These are phyloP conservation scores for Pythium phragmiticola DNA, from an alignment of 352 stramenopile genomes.

Conservation along the genomic window DNA sequence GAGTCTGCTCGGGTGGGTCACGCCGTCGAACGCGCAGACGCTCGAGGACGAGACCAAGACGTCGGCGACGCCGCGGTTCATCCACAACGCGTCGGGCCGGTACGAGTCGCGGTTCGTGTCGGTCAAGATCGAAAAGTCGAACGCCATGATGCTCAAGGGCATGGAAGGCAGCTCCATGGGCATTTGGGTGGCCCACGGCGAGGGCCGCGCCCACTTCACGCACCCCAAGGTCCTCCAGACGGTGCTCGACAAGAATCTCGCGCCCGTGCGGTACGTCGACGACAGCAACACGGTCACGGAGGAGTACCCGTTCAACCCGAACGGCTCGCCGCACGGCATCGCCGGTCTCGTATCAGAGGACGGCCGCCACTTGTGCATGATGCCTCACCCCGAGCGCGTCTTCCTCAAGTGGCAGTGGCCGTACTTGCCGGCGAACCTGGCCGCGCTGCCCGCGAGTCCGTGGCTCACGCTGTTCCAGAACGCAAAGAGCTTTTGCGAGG, in stretches of 20 bases:
- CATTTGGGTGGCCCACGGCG: constrained; percentile 96
- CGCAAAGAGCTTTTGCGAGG: constrained; percentile 95
- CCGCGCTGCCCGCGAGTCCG: constrained; percentile 80
- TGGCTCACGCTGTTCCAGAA: constrained; percentile 99
- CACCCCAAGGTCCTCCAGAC: constrained; percentile 87
- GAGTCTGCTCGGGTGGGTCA: constrained; percentile 97
- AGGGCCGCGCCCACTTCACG: constrained; percentile 96
- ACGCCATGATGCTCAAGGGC: constrained; percentile 96
- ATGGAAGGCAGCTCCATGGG: constrained; percentile 97
- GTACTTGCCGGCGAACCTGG: constrained; percentile 89
- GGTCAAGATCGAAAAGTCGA: constrained; percentile 94
- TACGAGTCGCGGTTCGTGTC: constrained; percentile 98
- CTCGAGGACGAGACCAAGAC: constrained; percentile 55
- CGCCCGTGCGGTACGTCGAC: constrained; percentile 96
- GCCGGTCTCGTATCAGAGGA: constrained; percentile 96
- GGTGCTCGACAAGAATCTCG: constrained; percentile 91
- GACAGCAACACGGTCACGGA: constrained; percentile 93
- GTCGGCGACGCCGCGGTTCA: constrained; percentile 90
- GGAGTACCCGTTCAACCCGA: constrained; percentile 99
- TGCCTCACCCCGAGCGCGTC: constrained; percentile 98
- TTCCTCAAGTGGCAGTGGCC: constrained; percentile 99
- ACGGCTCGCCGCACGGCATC: constrained; percentile 96
- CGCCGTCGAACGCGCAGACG: constrained; percentile 49
- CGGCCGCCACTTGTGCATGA: constrained; percentile 98
- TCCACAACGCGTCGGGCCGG: constrained; percentile 96